phyloP scores from a whole-genome alignment of 352 stramenopile genomes.

The Pythium aphanidermatum region DNA sequence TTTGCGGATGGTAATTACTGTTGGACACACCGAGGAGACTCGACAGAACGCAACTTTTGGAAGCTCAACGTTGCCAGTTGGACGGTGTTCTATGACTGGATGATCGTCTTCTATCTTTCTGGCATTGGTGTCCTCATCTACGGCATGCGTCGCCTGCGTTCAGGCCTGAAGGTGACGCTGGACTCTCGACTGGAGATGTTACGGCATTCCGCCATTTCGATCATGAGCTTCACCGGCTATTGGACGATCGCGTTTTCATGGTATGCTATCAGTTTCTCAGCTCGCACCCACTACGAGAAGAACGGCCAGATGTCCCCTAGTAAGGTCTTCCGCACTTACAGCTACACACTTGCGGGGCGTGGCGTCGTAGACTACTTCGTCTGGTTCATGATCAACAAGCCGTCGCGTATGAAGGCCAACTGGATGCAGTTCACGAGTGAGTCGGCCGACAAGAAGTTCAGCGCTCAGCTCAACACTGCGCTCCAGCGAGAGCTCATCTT shows the following conservation, averaged over 20 bases:
- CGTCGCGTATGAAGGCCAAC: slow-evolving; percentile 38
- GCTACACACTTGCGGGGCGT: slow-evolving; percentile 58
- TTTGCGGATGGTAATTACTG: slow-evolving; percentile 74
- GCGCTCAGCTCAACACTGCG: slow-evolving; percentile 82
- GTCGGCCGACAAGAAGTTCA: slow-evolving; percentile 76
- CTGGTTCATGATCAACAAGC: slow-evolving; percentile 84
- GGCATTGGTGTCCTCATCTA: slow-evolving; percentile 64
- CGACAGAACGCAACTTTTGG: slow-evolving; percentile 51
- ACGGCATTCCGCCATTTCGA: slow-evolving; percentile 66
- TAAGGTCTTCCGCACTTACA: slow-evolving; percentile 58
- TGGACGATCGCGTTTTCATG: slow-evolving; percentile 80
- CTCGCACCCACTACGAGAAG: slow-evolving; percentile 34
- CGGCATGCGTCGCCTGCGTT: slow-evolving; percentile 56
- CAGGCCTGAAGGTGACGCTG: slow-evolving; percentile 63
- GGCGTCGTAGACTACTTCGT: slow-evolving; percentile 75
- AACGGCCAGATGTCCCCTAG: slow-evolving; percentile 34
- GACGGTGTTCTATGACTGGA: slow-evolving; percentile 80
- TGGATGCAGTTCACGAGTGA: slow-evolving; percentile 78
- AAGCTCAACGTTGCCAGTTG: slow-evolving; percentile 66
- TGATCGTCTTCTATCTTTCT: slow-evolving; percentile 80
- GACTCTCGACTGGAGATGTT: slow-evolving; percentile 74
- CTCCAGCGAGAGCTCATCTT: slow-evolving; percentile 86
- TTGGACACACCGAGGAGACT: slow-evolving; percentile 59
- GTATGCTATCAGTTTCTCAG: slow-evolving; percentile 71
- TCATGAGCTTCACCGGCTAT: slow-evolving; percentile 79